Evolutionary conservation across 805 yeast species (phyloP).

Genomic region (Saccharomycopsis selenospora): DNA sequence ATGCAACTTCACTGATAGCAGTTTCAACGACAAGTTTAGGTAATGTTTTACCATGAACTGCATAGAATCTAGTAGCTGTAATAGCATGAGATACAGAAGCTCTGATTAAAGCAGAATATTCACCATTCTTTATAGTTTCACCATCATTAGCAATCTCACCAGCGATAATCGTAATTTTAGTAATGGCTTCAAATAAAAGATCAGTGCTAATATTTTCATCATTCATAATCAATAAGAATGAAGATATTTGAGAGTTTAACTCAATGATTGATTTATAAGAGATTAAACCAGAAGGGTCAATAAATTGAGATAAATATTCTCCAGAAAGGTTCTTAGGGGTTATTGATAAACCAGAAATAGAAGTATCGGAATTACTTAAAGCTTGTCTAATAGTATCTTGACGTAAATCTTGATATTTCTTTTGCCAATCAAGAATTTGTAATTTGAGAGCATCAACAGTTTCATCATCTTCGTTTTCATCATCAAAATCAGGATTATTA

Average conservation of each 20-base stretch:
- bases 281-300: slow-evolving; percentile 38
- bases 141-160: slow-evolving; percentile 27
- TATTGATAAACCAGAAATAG: slow-evolving; percentile 3
- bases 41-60: slow-evolving; percentile 52
- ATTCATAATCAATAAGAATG: slow-evolving; percentile 28
- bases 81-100: slow-evolving; percentile 69
- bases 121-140: slow-evolving; percentile 28
- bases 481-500: slow-evolving; percentile 5
- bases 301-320: slow-evolving; percentile 28
- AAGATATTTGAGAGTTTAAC: slow-evolving; percentile 37
- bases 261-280: slow-evolving; percentile 38
- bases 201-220: slow-evolving; percentile 29
- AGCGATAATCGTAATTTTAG: slow-evolving; percentile 38
- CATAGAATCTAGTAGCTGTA: slow-evolving; percentile 68
- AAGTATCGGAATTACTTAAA: slow-evolving; percentile 1
- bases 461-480: slow-evolving; percentile 15
- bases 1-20: slow-evolving; percentile 67
- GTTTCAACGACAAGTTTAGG: slow-evolving; percentile 69
- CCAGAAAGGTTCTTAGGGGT: slow-evolving; percentile 24
- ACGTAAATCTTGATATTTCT: slow-evolving; percentile 43
- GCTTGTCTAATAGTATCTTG: slow-evolving; percentile 27
- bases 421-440: slow-evolving; percentile 41
- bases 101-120: slow-evolving; percentile 44
- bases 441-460: slow-evolving; percentile 31
- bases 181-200: slow-evolving; percentile 43